phyloP scores from a whole-genome alignment of 345 rosid species.

The Microcos paniculata region DNA sequence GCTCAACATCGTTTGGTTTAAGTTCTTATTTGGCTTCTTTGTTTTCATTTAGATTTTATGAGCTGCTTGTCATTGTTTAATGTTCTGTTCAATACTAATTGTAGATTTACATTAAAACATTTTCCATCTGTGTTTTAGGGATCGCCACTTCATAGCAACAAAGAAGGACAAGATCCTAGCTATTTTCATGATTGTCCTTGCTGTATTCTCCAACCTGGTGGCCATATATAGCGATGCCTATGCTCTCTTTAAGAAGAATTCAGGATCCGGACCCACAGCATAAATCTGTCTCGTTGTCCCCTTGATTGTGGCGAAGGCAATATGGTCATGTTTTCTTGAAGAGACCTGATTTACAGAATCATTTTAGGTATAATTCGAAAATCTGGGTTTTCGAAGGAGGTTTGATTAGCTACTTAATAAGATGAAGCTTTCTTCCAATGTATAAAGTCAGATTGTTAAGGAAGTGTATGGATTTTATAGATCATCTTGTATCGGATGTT shows the following conservation, averaged over 20 bases:
- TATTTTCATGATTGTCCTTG: conserved; percentile 69
- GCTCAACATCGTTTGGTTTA: not conserved
- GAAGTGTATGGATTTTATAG: not conserved
- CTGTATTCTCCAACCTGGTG: conserved; percentile 64
- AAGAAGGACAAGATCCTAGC: conserved; percentile 61
- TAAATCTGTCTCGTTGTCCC: not conserved
- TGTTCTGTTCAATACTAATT: not conserved
- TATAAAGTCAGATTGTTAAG: not conserved
- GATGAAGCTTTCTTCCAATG: not conserved
- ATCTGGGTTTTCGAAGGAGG: not conserved
- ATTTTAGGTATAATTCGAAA: not conserved
- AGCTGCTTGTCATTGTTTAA: not conserved
- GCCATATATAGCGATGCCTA: conserved; percentile 84
- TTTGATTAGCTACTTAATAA: not conserved
- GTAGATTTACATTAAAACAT: not conserved
- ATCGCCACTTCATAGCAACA: conserved; percentile 71
- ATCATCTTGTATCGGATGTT: not conserved
- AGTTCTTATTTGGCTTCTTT: not conserved
- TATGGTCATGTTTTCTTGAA: not conserved
- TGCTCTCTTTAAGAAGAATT: conserved; percentile 42
- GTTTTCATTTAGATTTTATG: not conserved
- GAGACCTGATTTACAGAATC: not conserved
- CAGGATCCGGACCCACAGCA: conserved; percentile 7
- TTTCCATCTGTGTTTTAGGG: conserved; percentile 43
- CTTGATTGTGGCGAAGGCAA: not conserved